Percentiles rank a stretch among this genome's conserved stretches.
Evolutionary conservation across 441 rosid species (phyloP).

Genomic region (Arabidopsis lyrata): DNA sequence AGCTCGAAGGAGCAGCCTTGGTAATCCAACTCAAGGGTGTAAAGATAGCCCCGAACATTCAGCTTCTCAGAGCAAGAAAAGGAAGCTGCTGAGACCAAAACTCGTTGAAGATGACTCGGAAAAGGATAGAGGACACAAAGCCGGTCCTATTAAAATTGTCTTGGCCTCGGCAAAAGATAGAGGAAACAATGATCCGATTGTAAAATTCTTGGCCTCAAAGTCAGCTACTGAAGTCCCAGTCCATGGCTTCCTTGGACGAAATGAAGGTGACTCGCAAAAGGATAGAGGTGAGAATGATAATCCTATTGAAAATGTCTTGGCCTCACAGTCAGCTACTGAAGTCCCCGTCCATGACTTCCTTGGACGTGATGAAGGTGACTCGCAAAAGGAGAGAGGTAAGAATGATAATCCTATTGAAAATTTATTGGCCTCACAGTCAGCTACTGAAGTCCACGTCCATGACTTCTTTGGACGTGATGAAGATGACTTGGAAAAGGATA

Average conservation of each 20-base stretch:
- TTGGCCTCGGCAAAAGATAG: constrained; percentile 24
- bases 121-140: constrained; percentile 26
- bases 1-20: constrained; percentile 32
- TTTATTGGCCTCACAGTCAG: background rate
- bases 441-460: constrained; percentile 25
- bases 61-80: constrained; percentile 50
- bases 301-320: constrained; percentile 1
- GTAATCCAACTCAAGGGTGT: constrained; percentile 35
- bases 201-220: constrained; percentile 7
- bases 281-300: constrained; percentile 2
- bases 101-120: constrained; percentile 45
- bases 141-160: background rate
- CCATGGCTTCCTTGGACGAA: background rate
- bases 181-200: constrained; percentile 7
- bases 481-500: constrained; percentile 36
- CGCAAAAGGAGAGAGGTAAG: constrained; percentile 25
- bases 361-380: constrained; percentile 25
- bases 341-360: constrained; percentile 11
- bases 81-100: constrained; percentile 66
- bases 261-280: constrained; percentile 35
- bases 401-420: background rate
- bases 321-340: constrained; percentile 14
- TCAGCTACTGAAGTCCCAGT: background rate
- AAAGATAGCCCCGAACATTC: constrained; percentile 35
- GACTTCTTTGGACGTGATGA: constrained; percentile 4